These are phyloP conservation scores for Trichoderma asperellum DNA, from an alignment of 2,329 filamentous ascomycete species.

Conservation along the genomic window DNA sequence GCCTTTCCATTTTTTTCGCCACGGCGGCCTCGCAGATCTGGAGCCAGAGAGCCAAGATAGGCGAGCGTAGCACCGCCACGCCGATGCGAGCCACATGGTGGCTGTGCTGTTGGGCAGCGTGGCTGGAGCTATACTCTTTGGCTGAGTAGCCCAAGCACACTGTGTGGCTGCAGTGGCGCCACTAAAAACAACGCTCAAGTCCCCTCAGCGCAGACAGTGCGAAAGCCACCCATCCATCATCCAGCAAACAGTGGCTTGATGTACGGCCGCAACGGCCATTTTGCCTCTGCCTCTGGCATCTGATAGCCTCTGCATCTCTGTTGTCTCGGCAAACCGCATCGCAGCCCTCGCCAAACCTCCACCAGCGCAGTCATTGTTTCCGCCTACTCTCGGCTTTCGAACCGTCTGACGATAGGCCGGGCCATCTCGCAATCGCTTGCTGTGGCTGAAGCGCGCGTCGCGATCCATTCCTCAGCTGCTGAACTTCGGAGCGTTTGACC, in stretches of 20 bases:
- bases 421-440: conserved; percentile 1
- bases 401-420: not conserved
- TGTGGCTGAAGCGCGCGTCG: conserved; percentile 26
- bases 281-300: conserved; percentile 10
- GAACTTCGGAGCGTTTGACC: conserved; percentile 30
- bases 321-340: not conserved
- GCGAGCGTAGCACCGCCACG: conserved; percentile 13
- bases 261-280: conserved; percentile 19
- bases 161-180: conserved; percentile 19
- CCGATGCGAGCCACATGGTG: conserved; percentile 5
- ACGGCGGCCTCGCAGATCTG: conserved; percentile 20
- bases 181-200: accelerated
- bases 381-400: not conserved
- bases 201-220: conserved; percentile 18
- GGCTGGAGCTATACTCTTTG: conserved; percentile 22
- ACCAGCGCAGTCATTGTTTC: conserved; percentile 10
- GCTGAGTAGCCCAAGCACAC: not conserved
- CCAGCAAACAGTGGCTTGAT: conserved; percentile 16
- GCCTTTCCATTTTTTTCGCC: conserved; percentile 6
- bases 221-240: not conserved
- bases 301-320: conserved; percentile 21
- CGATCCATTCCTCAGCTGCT: conserved; percentile 20
- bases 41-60: not conserved
- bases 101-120: conserved; percentile 15
- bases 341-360: not conserved